Percentiles rank a stretch among this genome's conserved stretches.
Evolutionary conservation across 257 asterid genomes (phyloP).

Genomic region (Echites panduratus): DNA sequence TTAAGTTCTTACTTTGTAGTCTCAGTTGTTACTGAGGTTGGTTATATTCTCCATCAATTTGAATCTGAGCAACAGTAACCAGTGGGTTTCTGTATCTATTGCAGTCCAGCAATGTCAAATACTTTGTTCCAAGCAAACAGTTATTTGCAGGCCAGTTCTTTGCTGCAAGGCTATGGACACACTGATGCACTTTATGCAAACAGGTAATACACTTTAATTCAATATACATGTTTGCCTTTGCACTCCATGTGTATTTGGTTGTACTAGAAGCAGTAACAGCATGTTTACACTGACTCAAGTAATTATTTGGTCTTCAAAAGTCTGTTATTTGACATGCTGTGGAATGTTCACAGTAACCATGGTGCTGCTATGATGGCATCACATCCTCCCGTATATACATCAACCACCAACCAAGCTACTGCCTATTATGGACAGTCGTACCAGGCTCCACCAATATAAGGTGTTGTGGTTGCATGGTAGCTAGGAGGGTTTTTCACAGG

Average conservation of each 20-base stretch:
- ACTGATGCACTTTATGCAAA: conserved; percentile 47
- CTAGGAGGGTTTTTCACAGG: neutral
- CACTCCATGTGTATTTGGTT: neutral
- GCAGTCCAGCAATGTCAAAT: conserved; percentile 53
- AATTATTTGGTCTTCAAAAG: neutral
- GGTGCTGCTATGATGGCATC: conserved; percentile 17
- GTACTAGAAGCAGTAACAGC: neutral
- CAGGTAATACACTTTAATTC: conserved; percentile 38
- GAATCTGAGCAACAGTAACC: neutral
- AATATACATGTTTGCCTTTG: neutral
- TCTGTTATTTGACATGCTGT: conserved; percentile 5
- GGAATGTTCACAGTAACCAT: conserved; percentile 31
- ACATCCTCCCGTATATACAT: conserved; percentile 11
- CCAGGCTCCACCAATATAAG: conserved; percentile 21
- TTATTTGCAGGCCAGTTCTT: conserved; percentile 20
- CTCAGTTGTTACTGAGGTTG: neutral
- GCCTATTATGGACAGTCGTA: conserved; percentile 21
- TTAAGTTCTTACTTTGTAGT: neutral
- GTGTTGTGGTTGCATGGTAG: too few species aligned
- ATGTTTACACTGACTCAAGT: neutral
- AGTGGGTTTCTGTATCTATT: conserved; percentile 1
- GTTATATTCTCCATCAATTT: neutral
- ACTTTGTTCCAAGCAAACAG: conserved; percentile 41
- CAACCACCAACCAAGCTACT: conserved; percentile 17
- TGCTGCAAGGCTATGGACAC: conserved; percentile 59